Conservation (phyloP, 257 asterid species). For the Capsicum baccatum region DNA sequence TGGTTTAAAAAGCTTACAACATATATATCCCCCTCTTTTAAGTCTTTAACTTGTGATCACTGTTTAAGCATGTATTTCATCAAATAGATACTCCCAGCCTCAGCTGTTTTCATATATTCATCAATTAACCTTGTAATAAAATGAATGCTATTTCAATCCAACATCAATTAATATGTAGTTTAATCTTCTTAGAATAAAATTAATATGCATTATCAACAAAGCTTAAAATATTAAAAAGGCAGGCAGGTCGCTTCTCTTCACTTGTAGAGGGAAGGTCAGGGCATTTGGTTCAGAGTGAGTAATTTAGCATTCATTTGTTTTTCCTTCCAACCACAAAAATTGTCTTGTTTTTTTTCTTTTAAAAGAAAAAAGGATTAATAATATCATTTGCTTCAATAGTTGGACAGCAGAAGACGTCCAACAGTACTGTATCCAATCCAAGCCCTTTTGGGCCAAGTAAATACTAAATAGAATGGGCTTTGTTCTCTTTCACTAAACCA, state of each 20-base stretch:
- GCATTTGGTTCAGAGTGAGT: background rate
- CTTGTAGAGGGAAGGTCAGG: no score
- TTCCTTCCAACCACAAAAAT: background rate
- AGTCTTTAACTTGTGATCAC: no score
- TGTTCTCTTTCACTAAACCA: background rate
- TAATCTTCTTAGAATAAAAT: background rate
- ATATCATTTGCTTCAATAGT: background rate
- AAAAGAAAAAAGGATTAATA: background rate
- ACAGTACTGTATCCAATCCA: background rate
- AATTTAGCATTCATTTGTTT: background rate
- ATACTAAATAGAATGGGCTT: background rate
- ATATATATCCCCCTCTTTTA: no score
- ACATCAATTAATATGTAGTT: background rate
- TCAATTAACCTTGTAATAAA: background rate
- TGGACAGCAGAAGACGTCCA: slow-evolving; percentile 10
- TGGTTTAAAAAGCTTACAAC: no score
- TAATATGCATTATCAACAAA: background rate
- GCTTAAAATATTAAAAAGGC: background rate
- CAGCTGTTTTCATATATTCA: background rate
- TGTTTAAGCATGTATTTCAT: no score
- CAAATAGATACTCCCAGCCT: background rate
- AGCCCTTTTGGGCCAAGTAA: background rate
- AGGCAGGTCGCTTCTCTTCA: background rate
- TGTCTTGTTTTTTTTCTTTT: background rate
- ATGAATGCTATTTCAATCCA: background rate